Evolutionary conservation across 164 flowering plant species (phyloP).

Genomic region (Paratinospora sagittata): DNA sequence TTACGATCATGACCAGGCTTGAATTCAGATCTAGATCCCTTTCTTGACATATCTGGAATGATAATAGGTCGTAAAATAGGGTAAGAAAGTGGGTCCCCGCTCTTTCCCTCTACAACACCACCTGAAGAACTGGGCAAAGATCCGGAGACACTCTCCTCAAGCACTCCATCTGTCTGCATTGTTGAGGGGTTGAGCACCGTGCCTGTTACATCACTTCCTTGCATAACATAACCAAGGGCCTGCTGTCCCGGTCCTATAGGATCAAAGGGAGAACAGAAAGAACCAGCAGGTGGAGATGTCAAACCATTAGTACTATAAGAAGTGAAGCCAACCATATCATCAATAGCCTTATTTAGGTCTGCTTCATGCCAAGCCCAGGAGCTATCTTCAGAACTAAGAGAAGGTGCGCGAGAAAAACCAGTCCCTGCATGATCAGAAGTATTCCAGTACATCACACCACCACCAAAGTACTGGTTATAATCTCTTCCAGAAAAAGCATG

Average conservation of each 20-base stretch:
- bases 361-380: constrained; percentile 98
- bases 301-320: constrained; percentile 83
- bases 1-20: constrained; percentile 52
- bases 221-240: constrained; percentile 67
- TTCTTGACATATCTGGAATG: constrained; percentile 66
- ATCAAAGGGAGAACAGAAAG: constrained; percentile 92
- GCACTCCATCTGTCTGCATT: constrained; percentile 34
- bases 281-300: constrained; percentile 81
- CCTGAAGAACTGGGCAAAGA: constrained; percentile 45
- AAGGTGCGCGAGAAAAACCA: constrained; percentile 89
- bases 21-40: constrained; percentile 69
- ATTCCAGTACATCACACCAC: constrained; percentile 98
- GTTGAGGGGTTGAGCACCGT: constrained; percentile 56
- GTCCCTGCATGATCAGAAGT: constrained; percentile 70
- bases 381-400: constrained; percentile 95
- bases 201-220: constrained; percentile 60
- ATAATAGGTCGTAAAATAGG: constrained; percentile 82
- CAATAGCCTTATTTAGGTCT: constrained; percentile 79
- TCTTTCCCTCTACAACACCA: constrained; percentile 56
- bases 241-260: constrained; percentile 65
- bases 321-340: constrained; percentile 94
- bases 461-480: constrained; percentile 91
- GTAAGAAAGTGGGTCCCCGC: constrained; percentile 60
- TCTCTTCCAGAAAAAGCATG: constrained; percentile 76
- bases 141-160: constrained; percentile 60